Evolutionary conservation across 2,329 filamentous ascomycete genomes (phyloP), one percentile per base, ranked within the genome.

Genomic region (Chaetomium sp.): DNA sequence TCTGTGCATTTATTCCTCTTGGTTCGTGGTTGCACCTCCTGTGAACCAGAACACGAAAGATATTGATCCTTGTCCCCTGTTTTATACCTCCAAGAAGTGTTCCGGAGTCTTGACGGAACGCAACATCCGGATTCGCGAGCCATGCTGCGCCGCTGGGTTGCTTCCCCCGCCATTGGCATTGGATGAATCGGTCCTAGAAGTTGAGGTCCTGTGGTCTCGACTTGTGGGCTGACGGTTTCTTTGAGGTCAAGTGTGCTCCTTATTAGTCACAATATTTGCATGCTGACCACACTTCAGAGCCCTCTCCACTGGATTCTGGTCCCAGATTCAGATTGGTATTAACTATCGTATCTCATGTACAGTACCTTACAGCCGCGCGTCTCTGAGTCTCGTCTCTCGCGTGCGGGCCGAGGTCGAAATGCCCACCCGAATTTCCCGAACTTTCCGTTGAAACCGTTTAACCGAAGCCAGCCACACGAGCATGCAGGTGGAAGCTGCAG

Each of bases 401-500:
- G 27, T 29, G 25, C 13, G 4, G 8, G 16, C 50, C 27, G 50
- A 53, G 42, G 38, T 50, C 33, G 33, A 54, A 29, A 21, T n/a
- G 6, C 45, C 29, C 27, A 2, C 42, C 27, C 45, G 19, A 10
- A 50, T 42, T 45, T n/a, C 49, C 54, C 47, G 49, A 45, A 21
- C 13, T 27, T 13, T 27, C 55, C 23, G 23, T 42, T 21, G 7
- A 51, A 53, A 60, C 58, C 47, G 58, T 53, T 60, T 54, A 60
- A 53, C 58, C 58, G 58, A 60, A 54, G 33, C 31, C 58, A 53
- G 23, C 49, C 58, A 38, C 58, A n/a, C 33, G 45, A 53, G n/a
- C 13, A 56, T 56, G 59, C 59, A 61, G 35, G 35, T 47, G 38
- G 29, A 56, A 33, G 59, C 59, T 62, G 59, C 59, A 54, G 58